phyloP scores from a whole-genome alignment of 2,329 filamentous ascomycete genomes.

The Colletotrichum sublineola region DNA sequence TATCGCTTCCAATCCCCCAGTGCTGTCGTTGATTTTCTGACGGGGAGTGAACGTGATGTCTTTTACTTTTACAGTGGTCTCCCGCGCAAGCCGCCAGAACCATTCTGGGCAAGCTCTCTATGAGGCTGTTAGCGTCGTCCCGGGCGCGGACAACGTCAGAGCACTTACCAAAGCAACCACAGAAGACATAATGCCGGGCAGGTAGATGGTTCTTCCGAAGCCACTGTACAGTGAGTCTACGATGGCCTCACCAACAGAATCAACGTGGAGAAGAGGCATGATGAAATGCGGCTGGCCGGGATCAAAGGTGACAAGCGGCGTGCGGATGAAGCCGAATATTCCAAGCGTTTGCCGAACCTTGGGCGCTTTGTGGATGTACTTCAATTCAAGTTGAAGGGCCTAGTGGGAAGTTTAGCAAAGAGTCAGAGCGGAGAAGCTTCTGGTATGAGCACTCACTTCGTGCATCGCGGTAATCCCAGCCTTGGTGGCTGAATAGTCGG shows the following conservation, averaged over 20 bases:
- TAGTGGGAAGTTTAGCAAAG: constrained; percentile 24
- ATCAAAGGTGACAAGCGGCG: constrained; percentile 49
- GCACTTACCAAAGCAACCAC: constrained; percentile 47
- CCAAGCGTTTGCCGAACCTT: constrained; percentile 48
- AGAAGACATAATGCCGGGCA: constrained; percentile 48
- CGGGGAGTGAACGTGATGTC: constrained; percentile 21
- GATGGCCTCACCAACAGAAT: constrained; percentile 50
- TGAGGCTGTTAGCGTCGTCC: not conserved
- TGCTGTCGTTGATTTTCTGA: constrained; percentile 28
- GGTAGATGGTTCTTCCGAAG: constrained; percentile 48
- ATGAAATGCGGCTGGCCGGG: constrained; percentile 48
- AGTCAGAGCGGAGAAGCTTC: not conserved
- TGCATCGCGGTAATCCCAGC: constrained; percentile 50
- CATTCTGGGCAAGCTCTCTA: constrained; percentile 46
- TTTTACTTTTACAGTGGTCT: constrained; percentile 23
- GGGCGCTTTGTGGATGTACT: constrained; percentile 47
- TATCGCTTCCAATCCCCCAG: constrained; percentile 16
- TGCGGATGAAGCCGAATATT: constrained; percentile 51
- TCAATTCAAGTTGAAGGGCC: constrained; percentile 50
- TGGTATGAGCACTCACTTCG: constrained; percentile 43
- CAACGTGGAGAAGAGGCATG: constrained; percentile 50
- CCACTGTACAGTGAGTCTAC: constrained; percentile 49
- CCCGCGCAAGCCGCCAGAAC: constrained; percentile 37
- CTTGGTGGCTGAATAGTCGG: constrained; percentile 72
- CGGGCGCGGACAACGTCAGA: accelerated